Evolutionary conservation across 2,329 filamentous ascomycete genomes (phyloP), one percentile per base, ranked within the genome.

Genomic region (Colletotrichum salicis): DNA sequence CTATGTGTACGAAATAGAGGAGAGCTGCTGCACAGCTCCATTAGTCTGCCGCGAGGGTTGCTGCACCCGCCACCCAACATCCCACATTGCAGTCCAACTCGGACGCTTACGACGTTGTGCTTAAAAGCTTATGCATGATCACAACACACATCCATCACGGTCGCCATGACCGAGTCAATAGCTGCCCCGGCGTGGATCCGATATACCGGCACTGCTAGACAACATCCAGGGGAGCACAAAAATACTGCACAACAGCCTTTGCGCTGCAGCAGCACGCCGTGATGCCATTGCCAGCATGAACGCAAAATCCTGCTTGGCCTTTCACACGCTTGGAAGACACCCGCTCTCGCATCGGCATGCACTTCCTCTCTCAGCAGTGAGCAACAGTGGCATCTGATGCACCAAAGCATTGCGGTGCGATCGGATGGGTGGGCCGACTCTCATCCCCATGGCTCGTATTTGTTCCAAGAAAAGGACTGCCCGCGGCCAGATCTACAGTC

Each of bases 391-490:
- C 12, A 22, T 10, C 29, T 29, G 19, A n/a, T n/a, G 60, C n/a
- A 29, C 29, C 31, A 37, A 12, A 59, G 61, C 37, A 52, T 24
- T 33, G 33, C 58, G 41, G 59, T 52, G 57, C 59, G 64, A 64
- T 69, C 64, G 33, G 69, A 27, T 37, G 58, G 59, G 69, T 71
- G 69, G 69, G 59, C 59, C 59, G 59, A 64, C 33, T 64, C 59
- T 54, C 35, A 24, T 60, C 66, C 24, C 56, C 56, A 59, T 33
- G 48, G 63, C 67, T 67, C 67, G 67, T 70, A 70, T 70, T 71
- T 71, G 64, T 58, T 71, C 68, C 57, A 71, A 67, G 68, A 71
- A 71, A 71, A 71, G 69, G 64, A 69, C 69, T 33, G 58, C 33
- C 65, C 65, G 22, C 33, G 54, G 37, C 69, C 59, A 35, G 69